phyloP scores from a whole-genome alignment of 78 protist genomes.

The Dictyostelium discoideum region DNA sequence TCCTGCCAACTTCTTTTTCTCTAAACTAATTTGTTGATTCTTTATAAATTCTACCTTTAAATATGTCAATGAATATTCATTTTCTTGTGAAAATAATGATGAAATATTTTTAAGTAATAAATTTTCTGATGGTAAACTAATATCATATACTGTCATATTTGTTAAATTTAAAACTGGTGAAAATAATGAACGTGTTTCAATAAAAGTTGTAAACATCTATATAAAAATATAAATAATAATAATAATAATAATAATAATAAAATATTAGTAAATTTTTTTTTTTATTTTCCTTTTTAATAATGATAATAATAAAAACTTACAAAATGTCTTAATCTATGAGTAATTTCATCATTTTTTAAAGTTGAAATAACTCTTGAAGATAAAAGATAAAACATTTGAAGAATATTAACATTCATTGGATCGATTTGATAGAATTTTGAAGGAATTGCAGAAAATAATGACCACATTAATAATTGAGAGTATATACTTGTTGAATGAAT shows the following conservation, averaged over 20 bases:
- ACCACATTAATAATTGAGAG: slow-evolving; percentile 5
- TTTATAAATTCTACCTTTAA: not conserved
- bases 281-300: not conserved
- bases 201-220: not conserved
- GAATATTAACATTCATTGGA: not conserved
- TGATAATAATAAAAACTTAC: not conserved
- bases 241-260: not conserved
- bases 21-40: not conserved
- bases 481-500: not conserved
- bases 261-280: not conserved
- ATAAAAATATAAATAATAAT: no score
- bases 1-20: not conserved
- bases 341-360: not conserved
- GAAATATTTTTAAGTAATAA: not conserved
- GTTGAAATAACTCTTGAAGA: not conserved
- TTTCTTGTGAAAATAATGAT: not conserved
- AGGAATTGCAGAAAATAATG: not conserved
- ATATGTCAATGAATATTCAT: not conserved
- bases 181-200: not conserved
- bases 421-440: not conserved
- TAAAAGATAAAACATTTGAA: not conserved
- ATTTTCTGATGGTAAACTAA: not conserved
- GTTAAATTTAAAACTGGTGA: not conserved
- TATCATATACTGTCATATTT: not conserved
- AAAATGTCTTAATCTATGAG: not conserved